phyloP scores from a whole-genome alignment of 2,329 filamentous ascomycete genomes.

The Acrocalymma vagum region DNA sequence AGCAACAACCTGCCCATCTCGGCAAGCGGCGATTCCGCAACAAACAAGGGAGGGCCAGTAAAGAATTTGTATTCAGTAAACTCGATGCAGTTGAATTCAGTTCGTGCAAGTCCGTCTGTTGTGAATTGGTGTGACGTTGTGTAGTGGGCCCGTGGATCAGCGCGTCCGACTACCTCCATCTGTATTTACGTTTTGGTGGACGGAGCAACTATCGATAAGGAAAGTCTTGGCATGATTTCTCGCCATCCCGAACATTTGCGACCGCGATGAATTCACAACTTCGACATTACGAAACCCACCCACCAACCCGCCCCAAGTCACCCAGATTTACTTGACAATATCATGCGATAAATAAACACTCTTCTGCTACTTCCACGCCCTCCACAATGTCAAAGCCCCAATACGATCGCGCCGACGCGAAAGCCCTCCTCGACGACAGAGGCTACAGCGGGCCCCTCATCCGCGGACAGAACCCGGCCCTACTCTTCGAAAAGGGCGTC shows the following conservation, averaged over 20 bases:
- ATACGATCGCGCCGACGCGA: conserved; percentile 79
- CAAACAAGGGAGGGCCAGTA: no score
- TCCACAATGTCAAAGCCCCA: conserved; percentile 47
- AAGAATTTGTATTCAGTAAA: no score
- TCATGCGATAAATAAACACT: conserved; percentile 9
- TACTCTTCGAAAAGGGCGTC: conserved; percentile 93
- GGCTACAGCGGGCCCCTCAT: conserved; percentile 80
- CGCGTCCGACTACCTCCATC: conserved; percentile 25
- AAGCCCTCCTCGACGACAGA: conserved; percentile 83
- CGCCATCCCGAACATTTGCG: conserved; percentile 16
- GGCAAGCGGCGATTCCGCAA: no score
- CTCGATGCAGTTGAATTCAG: conserved; percentile 11
- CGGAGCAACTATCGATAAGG: conserved; percentile 40
- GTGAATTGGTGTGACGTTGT: conserved; percentile 37
- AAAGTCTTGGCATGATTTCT: conserved; percentile 11
- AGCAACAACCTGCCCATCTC: conserved; percentile 63
- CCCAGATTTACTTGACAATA: not conserved
- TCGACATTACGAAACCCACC: conserved; percentile 2
- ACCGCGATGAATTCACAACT: conserved; percentile 14
- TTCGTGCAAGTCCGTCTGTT: conserved; percentile 30
- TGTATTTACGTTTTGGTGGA: conserved; percentile 23
- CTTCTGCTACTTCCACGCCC: not conserved
- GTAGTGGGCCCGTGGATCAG: conserved; percentile 19
- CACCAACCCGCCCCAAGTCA: not conserved
- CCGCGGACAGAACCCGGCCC: conserved; percentile 92